phyloP scores from a whole-genome alignment of 2,329 filamentous ascomycete species.

The Dactylellina leptospora region DNA sequence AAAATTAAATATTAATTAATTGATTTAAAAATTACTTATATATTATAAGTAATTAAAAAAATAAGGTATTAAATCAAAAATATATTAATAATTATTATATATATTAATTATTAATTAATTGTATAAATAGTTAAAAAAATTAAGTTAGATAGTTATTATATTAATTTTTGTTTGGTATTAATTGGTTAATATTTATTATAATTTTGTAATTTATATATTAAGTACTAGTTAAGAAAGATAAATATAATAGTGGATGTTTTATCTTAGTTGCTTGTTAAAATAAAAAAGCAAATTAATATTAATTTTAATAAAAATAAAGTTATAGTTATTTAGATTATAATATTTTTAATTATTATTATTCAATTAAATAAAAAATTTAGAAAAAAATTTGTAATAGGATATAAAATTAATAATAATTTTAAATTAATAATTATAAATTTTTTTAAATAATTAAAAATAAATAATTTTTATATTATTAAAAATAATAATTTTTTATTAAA shows the following conservation, averaged over 20 bases:
- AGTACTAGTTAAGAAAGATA: no score
- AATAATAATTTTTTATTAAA: neutral
- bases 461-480: neutral
- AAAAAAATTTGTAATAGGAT: neutral
- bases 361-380: constrained; percentile 9
- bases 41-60: neutral
- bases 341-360: constrained; percentile 7
- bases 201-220: constrained; percentile 1
- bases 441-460: neutral
- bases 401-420: constrained; percentile 5
- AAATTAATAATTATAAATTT: neutral
- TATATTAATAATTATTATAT: constrained; percentile 2
- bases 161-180: constrained; percentile 2
- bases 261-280: neutral
- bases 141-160: constrained; percentile 4
- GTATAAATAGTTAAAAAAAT: constrained; percentile 1
- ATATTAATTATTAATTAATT: constrained; percentile 5
- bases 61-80: constrained; percentile 12
- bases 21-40: neutral
- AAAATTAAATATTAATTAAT: constrained; percentile 14
- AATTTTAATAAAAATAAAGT: neutral
- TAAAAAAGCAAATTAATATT: neutral
- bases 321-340: neutral
- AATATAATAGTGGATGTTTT: no score
- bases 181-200: neutral